Percentiles rank a stretch among this genome's conserved stretches.
Evolutionary conservation across 768 basidiomycete genomes (phyloP).

Genomic region (Suillus variegatus): DNA sequence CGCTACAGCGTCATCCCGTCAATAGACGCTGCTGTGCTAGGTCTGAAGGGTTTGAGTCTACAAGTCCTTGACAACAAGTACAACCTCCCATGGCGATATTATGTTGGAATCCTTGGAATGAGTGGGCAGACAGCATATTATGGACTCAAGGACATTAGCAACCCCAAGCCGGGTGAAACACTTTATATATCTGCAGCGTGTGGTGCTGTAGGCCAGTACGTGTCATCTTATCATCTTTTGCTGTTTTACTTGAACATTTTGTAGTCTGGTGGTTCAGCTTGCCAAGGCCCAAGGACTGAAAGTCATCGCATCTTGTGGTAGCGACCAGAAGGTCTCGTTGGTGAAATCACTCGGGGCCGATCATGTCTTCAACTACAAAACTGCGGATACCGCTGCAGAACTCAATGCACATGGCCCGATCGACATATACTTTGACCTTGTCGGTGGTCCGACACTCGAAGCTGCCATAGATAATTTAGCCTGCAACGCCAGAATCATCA

Average conservation of each 20-base stretch:
- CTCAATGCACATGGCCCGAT: slow-evolving; percentile 59
- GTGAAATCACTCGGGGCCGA: slow-evolving; percentile 65
- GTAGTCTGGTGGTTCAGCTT: slow-evolving; percentile 50
- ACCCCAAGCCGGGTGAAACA: slow-evolving; percentile 41
- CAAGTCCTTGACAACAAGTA: slow-evolving; percentile 27
- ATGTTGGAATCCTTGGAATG: slow-evolving; percentile 36
- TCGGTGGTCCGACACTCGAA: slow-evolving; percentile 62
- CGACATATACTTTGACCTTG: slow-evolving; percentile 54
- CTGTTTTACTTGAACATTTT: slow-evolving; percentile 10
- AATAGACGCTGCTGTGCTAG: slow-evolving; percentile 7
- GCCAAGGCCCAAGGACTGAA: slow-evolving; percentile 55
- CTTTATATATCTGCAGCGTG: slow-evolving; percentile 48
- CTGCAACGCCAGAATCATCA: slow-evolving; percentile 48
- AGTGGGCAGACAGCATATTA: slow-evolving; percentile 32
- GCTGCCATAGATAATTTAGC: slow-evolving; percentile 51
- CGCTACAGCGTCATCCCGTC: slow-evolving; percentile 14
- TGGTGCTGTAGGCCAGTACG: slow-evolving; percentile 63
- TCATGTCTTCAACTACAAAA: slow-evolving; percentile 77
- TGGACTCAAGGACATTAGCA: slow-evolving; percentile 29
- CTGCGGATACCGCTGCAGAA: slow-evolving; percentile 47
- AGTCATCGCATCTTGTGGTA: slow-evolving; percentile 72
- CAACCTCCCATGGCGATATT: slow-evolving; percentile 31
- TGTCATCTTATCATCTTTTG: slow-evolving; percentile 4
- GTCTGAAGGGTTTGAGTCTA: not conserved
- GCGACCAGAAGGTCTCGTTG: slow-evolving; percentile 71